These are phyloP conservation scores for Leucocoprinus birnbaumii DNA, from an alignment of 768 basidiomycete species.

Conservation along the genomic window DNA sequence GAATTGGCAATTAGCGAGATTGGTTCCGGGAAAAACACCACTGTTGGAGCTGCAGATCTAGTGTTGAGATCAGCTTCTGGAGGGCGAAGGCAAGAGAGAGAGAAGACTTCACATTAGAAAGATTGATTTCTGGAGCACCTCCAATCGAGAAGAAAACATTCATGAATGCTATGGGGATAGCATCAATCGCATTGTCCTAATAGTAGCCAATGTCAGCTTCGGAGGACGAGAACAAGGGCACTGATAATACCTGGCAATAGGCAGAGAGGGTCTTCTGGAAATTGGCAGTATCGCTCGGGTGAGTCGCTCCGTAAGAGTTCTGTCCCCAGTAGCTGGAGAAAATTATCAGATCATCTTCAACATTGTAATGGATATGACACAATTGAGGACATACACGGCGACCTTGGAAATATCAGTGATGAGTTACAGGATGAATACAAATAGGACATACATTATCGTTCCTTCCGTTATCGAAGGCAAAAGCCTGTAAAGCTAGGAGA, in stretches of 20 bases:
- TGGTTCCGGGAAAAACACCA: slow-evolving; percentile 49
- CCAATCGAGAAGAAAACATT: slow-evolving; percentile 58
- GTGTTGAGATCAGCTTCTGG: not conserved
- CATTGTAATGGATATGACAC: no score
- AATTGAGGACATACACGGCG: slow-evolving; percentile 20
- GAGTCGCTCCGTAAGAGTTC: slow-evolving; percentile 55
- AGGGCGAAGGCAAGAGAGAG: not conserved
- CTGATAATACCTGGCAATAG: slow-evolving; percentile 45
- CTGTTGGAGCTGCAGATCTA: slow-evolving; percentile 51
- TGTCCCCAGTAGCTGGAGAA: slow-evolving; percentile 49
- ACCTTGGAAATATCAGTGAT: slow-evolving; percentile 16
- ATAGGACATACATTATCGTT: slow-evolving; percentile 33
- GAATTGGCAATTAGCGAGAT: slow-evolving; percentile 54
- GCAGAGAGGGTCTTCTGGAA: slow-evolving; percentile 48
- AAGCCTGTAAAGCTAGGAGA: not conserved
- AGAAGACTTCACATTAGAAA: slow-evolving; percentile 45
- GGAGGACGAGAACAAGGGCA: not conserved
- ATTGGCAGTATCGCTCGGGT: slow-evolving; percentile 34
- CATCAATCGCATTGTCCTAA: slow-evolving; percentile 54
- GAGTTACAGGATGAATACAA: not conserved
- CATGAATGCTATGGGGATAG: slow-evolving; percentile 60
- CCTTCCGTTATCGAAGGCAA: slow-evolving; percentile 30
- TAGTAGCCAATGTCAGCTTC: slow-evolving; percentile 15
- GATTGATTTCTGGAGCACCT: slow-evolving; percentile 54
- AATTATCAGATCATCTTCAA: no score